phyloP scores from a whole-genome alignment of 2,329 filamentous ascomycete species.

The Phialocephala sp. region DNA sequence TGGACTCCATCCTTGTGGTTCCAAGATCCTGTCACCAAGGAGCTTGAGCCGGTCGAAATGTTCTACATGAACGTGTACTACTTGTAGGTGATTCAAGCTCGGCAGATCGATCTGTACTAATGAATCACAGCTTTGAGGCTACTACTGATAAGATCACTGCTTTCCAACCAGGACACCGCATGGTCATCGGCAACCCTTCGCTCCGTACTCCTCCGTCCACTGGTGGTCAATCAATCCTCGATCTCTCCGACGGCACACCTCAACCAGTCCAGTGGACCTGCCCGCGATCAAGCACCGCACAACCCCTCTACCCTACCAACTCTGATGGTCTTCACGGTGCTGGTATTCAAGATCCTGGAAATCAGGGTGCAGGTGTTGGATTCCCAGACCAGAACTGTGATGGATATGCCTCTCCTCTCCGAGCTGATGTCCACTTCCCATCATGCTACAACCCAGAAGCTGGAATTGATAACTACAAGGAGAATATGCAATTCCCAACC shows the following conservation, averaged over 20 bases:
- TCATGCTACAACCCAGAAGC: constrained; percentile 84
- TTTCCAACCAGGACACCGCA: constrained; percentile 79
- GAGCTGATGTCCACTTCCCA: constrained; percentile 85
- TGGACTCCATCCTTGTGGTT: constrained; percentile 86
- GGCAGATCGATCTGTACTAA: constrained; percentile 34
- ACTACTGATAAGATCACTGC: constrained; percentile 70
- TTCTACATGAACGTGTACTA: constrained; percentile 82
- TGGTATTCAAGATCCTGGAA: constrained; percentile 60
- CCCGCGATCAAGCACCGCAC: constrained; percentile 55
- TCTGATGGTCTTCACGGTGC: constrained; percentile 59
- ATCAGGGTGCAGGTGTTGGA: constrained; percentile 63
- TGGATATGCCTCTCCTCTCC: constrained; percentile 66
- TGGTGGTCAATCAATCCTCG: constrained; percentile 56
- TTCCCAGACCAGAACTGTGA: constrained; percentile 76
- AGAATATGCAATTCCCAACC: constrained; percentile 78
- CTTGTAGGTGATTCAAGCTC: constrained; percentile 54
- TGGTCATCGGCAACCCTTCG: constrained; percentile 77
- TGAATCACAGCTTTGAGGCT: constrained; percentile 57
- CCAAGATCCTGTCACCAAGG: constrained; percentile 65
- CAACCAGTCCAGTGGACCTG: constrained; percentile 66
- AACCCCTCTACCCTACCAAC: constrained; percentile 57
- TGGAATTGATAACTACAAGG: constrained; percentile 56
- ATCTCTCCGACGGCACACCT: constrained; percentile 57
- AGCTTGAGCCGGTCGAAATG: constrained; percentile 60
- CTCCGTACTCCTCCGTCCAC: constrained; percentile 65